phyloP scores from a whole-genome alignment of 257 asterid species.

The Scutellaria galericulata region DNA sequence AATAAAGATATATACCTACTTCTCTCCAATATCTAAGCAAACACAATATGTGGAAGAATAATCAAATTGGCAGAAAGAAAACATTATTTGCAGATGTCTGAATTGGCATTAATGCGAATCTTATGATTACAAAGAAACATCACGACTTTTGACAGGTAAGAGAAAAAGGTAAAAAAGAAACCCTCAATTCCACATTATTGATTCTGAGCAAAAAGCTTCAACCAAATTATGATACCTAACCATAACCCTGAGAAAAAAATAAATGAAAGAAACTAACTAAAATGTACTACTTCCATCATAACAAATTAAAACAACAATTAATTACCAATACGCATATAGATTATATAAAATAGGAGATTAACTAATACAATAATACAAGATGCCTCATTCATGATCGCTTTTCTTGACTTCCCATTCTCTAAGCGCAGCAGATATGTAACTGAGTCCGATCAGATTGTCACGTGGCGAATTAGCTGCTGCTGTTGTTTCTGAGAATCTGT shows the following conservation, averaged over 20 bases:
- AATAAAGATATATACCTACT: too few species aligned
- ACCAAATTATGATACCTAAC: conserved; percentile 37
- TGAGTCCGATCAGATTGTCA: conserved; percentile 41
- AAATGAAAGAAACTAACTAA: conserved; percentile 22
- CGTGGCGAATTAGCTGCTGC: conserved; percentile 3
- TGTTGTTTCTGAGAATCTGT: conserved; percentile 29
- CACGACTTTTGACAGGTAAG: conserved; percentile 38
- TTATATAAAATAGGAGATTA: background rate
- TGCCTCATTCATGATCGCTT: conserved; percentile 32
- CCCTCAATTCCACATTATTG: conserved; percentile 31
- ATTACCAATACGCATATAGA: background rate
- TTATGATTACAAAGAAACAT: conserved; percentile 23
- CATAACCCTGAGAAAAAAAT: conserved; percentile 30
- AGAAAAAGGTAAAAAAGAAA: conserved; percentile 27
- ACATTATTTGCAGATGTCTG: conserved; percentile 13
- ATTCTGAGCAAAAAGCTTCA: conserved; percentile 36
- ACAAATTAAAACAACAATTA: background rate
- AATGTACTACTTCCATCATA: conserved; percentile 28
- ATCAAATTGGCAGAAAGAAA: background rate
- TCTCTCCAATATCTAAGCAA: conserved; percentile 3
- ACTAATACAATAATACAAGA: too few species aligned
- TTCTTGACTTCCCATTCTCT: conserved; percentile 54
- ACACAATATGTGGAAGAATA: conserved; percentile 23
- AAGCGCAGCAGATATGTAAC: conserved; percentile 56
- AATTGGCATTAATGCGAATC: conserved; percentile 38